Evolutionary conservation across 2,329 filamentous ascomycete species (phyloP).

Genomic region (Pestalotiopsis sp.): DNA sequence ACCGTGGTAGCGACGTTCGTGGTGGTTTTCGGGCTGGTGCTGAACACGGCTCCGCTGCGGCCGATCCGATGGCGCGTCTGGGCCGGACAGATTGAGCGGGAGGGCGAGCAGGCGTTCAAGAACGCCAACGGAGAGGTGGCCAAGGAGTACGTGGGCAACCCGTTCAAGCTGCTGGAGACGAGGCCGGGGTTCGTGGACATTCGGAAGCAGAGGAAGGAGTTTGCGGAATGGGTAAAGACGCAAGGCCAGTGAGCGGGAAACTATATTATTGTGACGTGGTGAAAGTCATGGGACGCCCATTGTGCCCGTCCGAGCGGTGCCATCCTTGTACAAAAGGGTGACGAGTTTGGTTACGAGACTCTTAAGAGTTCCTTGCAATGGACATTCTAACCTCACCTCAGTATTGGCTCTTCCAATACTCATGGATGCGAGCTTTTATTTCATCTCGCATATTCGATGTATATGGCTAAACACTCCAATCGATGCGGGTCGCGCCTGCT

Average conservation of each 20-base stretch:
- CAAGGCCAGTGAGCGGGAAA: conserved; percentile 8
- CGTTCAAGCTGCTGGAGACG: conserved; percentile 77
- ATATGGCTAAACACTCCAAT: too few species aligned
- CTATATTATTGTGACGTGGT: not conserved
- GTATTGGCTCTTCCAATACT: too few species aligned
- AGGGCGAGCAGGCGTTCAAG: conserved; percentile 63
- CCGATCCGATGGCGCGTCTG: conserved; percentile 83
- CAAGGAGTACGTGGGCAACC: conserved; percentile 72
- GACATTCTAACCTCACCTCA: too few species aligned
- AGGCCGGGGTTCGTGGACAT: conserved; percentile 87
- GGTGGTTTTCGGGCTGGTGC: conserved; percentile 81
- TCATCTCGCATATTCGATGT: too few species aligned
- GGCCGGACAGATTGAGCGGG: conserved; percentile 80
- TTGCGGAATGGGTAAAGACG: conserved; percentile 69
- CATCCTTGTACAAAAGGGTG: not conserved
- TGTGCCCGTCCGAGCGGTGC: not conserved
- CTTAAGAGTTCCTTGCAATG: not conserved
- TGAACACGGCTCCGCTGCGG: conserved; percentile 74
- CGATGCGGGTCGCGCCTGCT: too few species aligned
- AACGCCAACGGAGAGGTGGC: conserved; percentile 64
- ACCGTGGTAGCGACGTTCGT: conserved; percentile 77
- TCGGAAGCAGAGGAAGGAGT: conserved; percentile 75
- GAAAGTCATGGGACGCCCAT: too few species aligned
- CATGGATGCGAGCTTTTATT: too few species aligned
- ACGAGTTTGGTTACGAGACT: not conserved